Evolutionary conservation across 1,139 yeast species (phyloP), one percentile per base, ranked within the genome.

Genomic region (Scheffersomyces illinoinensis): DNA sequence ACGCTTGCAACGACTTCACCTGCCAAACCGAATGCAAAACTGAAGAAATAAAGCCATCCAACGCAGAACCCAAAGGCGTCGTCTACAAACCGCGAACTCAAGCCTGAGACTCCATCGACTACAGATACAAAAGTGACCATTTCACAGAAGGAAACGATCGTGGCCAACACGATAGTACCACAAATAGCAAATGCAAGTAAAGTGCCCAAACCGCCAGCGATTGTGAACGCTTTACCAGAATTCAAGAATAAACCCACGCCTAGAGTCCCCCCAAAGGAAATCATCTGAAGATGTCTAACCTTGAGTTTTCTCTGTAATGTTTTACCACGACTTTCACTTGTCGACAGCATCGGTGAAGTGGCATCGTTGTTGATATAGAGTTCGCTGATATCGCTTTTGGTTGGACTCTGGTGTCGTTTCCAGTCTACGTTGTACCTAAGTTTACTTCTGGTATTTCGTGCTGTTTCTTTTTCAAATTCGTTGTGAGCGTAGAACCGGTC

Each of bases 191-290:
- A 91, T 1, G 97, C 96, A 3, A 92, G 68, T 10, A 91, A 71
- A 2, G 93, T 85, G 0, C 97, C 97, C 58, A 91, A 76, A 0
- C 97, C 97, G 2, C 97, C 97, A 2, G 93, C 89, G 20, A 87
- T 86, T 33, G 89, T 82, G 56, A 92, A 81, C 0, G 93, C 90
- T 64, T 89, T 88, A 1, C 97, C 96, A n/a, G 91, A 83, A 55
- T 90, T 88, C 52, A 90, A 76, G 63, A 90, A 82, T 19, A 91
- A 73, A 0, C 97, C 96, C n/a, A 91, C 93, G 1, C 97, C 97
- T 5, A 91, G 75, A 0, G 95, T 89, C 0, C 95, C 96, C 2
- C 96, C 95, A 52, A 92, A 78, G 0, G 96, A 91, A 54, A 91
- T 88, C 87, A 90, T 88, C 69, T 90, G 93, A 23, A 91, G 75